Percentiles rank a stretch among this genome's conserved stretches.
Evolutionary conservation across 441 rosid species (phyloP).

Genomic region (Erodium chrysanthum): DNA sequence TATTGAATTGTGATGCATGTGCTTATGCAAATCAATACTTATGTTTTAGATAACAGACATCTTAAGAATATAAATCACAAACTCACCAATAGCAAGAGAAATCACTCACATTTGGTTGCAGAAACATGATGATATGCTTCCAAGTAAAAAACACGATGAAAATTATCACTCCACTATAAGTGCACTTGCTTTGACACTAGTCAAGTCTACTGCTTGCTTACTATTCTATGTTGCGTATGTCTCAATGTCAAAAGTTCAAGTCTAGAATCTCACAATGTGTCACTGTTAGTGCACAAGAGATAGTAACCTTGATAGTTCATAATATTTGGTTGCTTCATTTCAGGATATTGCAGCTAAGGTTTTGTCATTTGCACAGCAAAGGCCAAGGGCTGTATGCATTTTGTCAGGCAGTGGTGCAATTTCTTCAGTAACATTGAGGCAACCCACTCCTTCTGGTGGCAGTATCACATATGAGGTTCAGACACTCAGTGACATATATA

Average conservation of each 20-base stretch:
- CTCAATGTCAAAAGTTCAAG: neutral
- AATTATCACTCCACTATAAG: neutral
- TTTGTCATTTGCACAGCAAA: slow-evolving; percentile 67
- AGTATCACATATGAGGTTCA: slow-evolving; percentile 65
- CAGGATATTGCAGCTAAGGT: slow-evolving; percentile 83
- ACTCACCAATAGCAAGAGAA: neutral
- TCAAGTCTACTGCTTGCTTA: neutral
- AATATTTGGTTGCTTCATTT: slow-evolving; percentile 8
- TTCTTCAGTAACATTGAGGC: slow-evolving; percentile 71
- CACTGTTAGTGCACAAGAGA: neutral
- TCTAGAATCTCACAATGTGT: neutral
- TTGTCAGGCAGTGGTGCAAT: slow-evolving; percentile 85
- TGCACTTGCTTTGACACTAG: neutral
- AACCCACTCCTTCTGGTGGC: slow-evolving; percentile 49
- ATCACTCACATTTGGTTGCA: neutral
- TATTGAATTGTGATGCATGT: neutral
- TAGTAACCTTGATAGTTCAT: neutral
- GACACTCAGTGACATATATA: slow-evolving; percentile 11
- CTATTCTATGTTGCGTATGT: neutral
- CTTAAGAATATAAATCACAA: neutral
- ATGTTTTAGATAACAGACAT: neutral
- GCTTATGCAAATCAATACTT: neutral
- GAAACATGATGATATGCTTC: neutral
- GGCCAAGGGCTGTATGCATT: slow-evolving; percentile 84
- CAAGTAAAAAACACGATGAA: neutral